phyloP scores from a whole-genome alignment of 768 basidiomycete species.

The Lactarius sp. region DNA sequence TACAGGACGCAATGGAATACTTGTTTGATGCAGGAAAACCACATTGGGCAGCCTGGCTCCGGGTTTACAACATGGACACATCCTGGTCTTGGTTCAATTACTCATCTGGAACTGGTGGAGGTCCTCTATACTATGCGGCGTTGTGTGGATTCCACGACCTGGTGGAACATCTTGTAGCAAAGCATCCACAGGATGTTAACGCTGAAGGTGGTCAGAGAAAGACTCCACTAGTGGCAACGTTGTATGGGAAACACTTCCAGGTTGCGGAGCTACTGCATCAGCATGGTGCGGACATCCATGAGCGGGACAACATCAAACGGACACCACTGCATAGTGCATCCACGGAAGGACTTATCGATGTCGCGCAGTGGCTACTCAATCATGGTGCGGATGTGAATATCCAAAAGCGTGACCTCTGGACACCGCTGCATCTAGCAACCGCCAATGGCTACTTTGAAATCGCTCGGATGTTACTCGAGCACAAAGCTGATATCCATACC shows the following conservation, averaged over 20 bases:
- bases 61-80: neutral
- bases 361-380: neutral
- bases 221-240: slow-evolving; percentile 1
- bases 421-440: neutral
- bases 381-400: neutral
- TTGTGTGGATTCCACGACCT: slow-evolving; percentile 3
- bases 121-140: slow-evolving; percentile 1
- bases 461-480: neutral
- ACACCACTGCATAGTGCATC: neutral
- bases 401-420: neutral
- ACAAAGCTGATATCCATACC: neutral
- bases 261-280: neutral
- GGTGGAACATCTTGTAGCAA: neutral
- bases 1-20: neutral
- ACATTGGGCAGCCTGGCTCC: slow-evolving; percentile 2
- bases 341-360: rapidly evolving
- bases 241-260: neutral
- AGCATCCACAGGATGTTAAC: neutral
- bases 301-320: rapidly evolving
- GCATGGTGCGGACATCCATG: neutral
- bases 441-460: neutral
- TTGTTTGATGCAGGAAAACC: neutral
- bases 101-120: too few relatives aligned
- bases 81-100: neutral
- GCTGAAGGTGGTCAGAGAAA: neutral